A percentile compares a stretch with the other conserved stretches of the same genome.
Evolutionary conservation across 2,329 filamentous ascomycete genomes (phyloP).

Genomic region (Alternaria burnsii): DNA sequence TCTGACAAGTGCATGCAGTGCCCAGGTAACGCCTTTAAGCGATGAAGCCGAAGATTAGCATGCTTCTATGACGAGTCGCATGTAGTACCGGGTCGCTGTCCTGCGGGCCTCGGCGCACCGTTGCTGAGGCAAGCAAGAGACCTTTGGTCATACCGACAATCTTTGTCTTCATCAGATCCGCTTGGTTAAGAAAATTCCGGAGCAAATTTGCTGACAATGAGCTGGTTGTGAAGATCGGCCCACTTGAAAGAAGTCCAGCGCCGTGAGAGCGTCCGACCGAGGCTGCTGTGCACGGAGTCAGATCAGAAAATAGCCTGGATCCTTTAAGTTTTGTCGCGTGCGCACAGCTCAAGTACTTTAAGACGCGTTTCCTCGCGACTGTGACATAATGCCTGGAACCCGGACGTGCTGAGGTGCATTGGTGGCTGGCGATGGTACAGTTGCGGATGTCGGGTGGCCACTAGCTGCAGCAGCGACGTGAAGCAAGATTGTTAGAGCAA

Average conservation of each 20-base stretch:
- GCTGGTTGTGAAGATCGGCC: constrained; percentile 17
- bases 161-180: constrained; percentile 20
- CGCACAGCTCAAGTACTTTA: constrained; percentile 38
- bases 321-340: constrained; percentile 40
- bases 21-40: constrained; percentile 35
- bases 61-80: constrained; percentile 27
- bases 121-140: constrained; percentile 29
- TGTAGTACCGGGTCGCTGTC: constrained; percentile 24
- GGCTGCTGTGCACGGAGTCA: constrained; percentile 35
- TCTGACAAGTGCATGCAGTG: constrained; percentile 38
- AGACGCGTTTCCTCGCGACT: constrained; percentile 46
- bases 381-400: constrained; percentile 36
- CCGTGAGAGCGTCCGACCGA: constrained; percentile 23
- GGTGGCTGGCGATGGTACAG: constrained; percentile 33
- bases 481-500: constrained; percentile 20
- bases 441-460: constrained; percentile 38
- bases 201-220: constrained; percentile 37
- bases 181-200: constrained; percentile 32
- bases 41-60: constrained; percentile 28
- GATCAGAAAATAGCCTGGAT: constrained; percentile 36
- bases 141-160: constrained; percentile 31
- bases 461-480: constrained; percentile 40
- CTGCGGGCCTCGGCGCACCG: constrained; percentile 20
- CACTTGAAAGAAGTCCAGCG: constrained; percentile 34
- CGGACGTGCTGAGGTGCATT: constrained; percentile 32